phyloP scores from a whole-genome alignment of 495 filamentous ascomycete species.

The Daldinia decipiens region DNA sequence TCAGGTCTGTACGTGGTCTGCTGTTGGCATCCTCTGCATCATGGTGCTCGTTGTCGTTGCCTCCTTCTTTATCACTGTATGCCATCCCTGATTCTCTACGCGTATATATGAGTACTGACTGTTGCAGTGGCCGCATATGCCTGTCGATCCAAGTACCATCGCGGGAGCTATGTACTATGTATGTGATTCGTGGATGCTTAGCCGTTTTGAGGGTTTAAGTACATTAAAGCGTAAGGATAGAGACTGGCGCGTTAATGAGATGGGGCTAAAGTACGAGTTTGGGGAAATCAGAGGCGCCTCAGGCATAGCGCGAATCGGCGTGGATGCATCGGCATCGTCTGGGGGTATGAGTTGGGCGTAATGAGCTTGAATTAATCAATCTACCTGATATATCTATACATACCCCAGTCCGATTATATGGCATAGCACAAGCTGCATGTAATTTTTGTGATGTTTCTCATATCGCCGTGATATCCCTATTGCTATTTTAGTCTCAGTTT shows the following conservation, averaged over 20 bases:
- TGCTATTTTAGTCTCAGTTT: neutral
- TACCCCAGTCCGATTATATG: neutral
- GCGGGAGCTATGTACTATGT: constrained; percentile 50
- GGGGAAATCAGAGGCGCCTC: constrained; percentile 30
- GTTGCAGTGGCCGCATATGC: constrained; percentile 45
- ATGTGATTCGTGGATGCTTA: constrained; percentile 45
- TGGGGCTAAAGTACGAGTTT: constrained; percentile 42
- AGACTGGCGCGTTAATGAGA: constrained; percentile 36
- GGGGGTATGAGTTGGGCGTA: constrained; percentile 12
- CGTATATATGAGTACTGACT: neutral
- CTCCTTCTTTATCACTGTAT: constrained; percentile 40
- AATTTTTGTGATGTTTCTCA: neutral
- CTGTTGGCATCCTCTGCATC: constrained; percentile 48
- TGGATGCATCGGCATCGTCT: constrained; percentile 33
- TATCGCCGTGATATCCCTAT: neutral
- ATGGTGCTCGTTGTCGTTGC: constrained; percentile 52
- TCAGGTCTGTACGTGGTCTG: constrained; percentile 48
- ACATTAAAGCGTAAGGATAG: constrained; percentile 37
- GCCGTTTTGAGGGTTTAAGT: constrained; percentile 46
- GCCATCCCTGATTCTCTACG: neutral
- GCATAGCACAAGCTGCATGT: neutral
- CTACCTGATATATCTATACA: constrained; percentile 11
- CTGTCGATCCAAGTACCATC: constrained; percentile 47
- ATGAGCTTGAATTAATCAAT: neutral
- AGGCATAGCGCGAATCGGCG: constrained; percentile 33